A percentile compares a stretch with the other conserved stretches of the same genome.
Conservation (phyloP, 352 stramenopile species). For the Hyaloperonospora arabidopsidis region DNA sequence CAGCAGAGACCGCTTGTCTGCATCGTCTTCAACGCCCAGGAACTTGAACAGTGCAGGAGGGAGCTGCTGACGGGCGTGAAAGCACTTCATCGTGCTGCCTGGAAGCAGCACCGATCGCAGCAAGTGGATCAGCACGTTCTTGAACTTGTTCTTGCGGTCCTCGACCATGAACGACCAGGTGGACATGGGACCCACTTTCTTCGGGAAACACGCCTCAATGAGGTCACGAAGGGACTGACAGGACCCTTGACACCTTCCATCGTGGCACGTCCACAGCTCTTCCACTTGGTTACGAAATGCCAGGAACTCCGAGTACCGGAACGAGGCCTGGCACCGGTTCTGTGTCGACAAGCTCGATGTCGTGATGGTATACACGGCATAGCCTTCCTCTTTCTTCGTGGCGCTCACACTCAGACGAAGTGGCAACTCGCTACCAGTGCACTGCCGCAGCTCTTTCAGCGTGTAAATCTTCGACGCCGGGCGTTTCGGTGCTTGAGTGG, state of each 20-base stretch:
- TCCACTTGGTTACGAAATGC: slow-evolving; percentile 52
- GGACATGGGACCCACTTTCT: slow-evolving; percentile 37
- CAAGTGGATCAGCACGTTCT: slow-evolving; percentile 62
- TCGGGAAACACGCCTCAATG: slow-evolving; percentile 51
- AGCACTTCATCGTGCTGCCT: slow-evolving; percentile 62
- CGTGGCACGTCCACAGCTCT: slow-evolving; percentile 50
- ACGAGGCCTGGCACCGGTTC: slow-evolving; percentile 45
- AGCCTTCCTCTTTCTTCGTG: slow-evolving; percentile 39
- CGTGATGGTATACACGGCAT: slow-evolving; percentile 48
- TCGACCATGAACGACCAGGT: slow-evolving; percentile 39
- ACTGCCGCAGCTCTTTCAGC: slow-evolving; percentile 39
- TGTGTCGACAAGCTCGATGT: slow-evolving; percentile 46
- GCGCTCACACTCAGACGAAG: slow-evolving; percentile 41
- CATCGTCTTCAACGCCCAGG: slow-evolving; percentile 40
- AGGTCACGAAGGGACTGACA: slow-evolving; percentile 68
- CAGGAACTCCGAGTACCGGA: slow-evolving; percentile 63
- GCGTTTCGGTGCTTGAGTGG: slow-evolving; percentile 12
- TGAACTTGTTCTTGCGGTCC: slow-evolving; percentile 44
- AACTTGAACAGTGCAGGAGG: slow-evolving; percentile 51
- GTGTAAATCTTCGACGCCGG: slow-evolving; percentile 36
- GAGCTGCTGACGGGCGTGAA: slow-evolving; percentile 39
- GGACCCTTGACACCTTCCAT: slow-evolving; percentile 47
- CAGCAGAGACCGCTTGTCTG: slow-evolving; percentile 55
- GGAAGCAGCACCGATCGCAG: slow-evolving; percentile 53
- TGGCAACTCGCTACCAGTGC: slow-evolving; percentile 36